Evolutionary conservation across 2,329 filamentous ascomycete genomes (phyloP), one percentile per base, ranked within the genome.

Genomic region (Fusarium sp.): DNA sequence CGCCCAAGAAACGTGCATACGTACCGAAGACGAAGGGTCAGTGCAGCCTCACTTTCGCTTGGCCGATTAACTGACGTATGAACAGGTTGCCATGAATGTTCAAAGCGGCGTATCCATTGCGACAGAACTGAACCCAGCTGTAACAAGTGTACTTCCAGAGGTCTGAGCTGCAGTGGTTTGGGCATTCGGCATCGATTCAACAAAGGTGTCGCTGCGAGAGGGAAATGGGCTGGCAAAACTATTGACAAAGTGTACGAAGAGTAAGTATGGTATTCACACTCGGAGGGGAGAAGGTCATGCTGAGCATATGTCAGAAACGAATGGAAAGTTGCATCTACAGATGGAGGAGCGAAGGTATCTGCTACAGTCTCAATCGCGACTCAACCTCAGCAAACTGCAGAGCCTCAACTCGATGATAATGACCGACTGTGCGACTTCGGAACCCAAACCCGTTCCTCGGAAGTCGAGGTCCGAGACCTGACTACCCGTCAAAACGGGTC

Each of bases 131-230:
- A 73, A 8, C 72, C 72, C 0, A 61, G 64, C 1, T 74, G 72
- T 13, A 52, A 52, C 1, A 74, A 74, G 12, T 74, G 72, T n/a
- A 36, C 46, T 30, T 70, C 70, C 0, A 67, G 67, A 41, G 72
- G 72, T 5, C 2, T 74, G 3, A 72, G 33, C 13, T 74, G 72
- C 28, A 74, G 72, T 33, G 72, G 72, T 1, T 20, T 74, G 8
- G 72, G 72, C 0, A 63, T 74, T 53, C 62, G 72, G 1, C 72
- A 73, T 41, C 69, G 72, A 1, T 74, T 74, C 30, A 74, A 74
- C 44, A 63, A 74, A 52, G 72, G 72, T 8, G 67, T 74, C 16
- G 72, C 72, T 4, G 64, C 72, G 2, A 47, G 72, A 20, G 72
- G 72, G 1, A 74, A 73, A 33, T 74, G 72, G 72, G 71, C 58